Base-by-base conservation (phyloP, 768 basidiomycete genomes). In the Russula dissimulans region DNA sequence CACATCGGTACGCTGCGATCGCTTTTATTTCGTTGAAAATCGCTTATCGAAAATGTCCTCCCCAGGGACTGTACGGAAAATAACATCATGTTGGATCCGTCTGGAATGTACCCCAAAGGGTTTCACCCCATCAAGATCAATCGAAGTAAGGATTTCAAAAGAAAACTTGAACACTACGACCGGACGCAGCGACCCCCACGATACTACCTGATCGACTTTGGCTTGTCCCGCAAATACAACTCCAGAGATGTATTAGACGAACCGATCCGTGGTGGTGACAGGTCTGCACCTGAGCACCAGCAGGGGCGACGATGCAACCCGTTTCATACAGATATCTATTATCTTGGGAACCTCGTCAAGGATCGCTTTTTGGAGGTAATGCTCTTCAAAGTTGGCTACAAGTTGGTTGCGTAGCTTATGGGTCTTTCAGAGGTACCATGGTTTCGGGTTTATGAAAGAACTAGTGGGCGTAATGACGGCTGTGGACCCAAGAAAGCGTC, bases 261-360 rank as follows among this genome's bases (percentile, higher is more conserved):
- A 3, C 39, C 51, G 6, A 3, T 52, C 14, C 51, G 51, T 41
- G 51, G 51, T 29, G 51, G 51, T 5, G 79, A 82, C 66, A 72
- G 71, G 49, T 67, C 74, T 0, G 70, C 71, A 0, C 73, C 74
- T 3, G 73, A 75, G 60, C 71, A 69, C 49, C 61, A 64, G 3
- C 46, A 39, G 5, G 4, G 22, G 44, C 22, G 45, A 38, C 61
- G 61, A 5, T 65, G 57, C 48, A 66, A 75, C 50, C 72, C 73
- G 5, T 74, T 73, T 57, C 51, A 29, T 17, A 52, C 51, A 0
- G 51, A 52, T 15, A 52, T 52, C 26, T 52, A 52, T 11, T 22
- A 52, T 18, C 26, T 52, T 9, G 51, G 51, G n/a, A 52, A 52
- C 26, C 36, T 52, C 38, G 26, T 52, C 65, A 41, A 34, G 72